A percentile compares a stretch with the other conserved stretches of the same genome.
Evolutionary conservation across 1,284 basidiomycete genomes (phyloP).

Genomic region (Moesziomyces antarcticus): DNA sequence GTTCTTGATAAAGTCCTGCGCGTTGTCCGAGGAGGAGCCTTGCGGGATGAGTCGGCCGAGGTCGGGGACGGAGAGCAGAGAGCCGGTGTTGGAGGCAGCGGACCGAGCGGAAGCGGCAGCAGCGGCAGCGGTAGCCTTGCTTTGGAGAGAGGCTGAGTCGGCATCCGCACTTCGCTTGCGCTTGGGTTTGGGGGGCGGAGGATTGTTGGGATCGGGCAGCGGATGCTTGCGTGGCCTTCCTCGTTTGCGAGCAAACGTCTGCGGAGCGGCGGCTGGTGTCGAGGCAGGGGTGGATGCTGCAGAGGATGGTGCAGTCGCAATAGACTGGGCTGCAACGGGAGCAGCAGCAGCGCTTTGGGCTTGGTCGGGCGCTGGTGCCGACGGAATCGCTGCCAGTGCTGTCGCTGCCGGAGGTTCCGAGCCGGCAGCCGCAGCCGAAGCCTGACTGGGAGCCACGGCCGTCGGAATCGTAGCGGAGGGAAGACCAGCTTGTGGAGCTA

Average conservation of each 20-base stretch:
- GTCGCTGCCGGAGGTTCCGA: background rate
- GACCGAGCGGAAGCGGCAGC: conserved; percentile 35
- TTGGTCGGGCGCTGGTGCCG: too few species aligned
- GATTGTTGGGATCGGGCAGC: conserved; percentile 34
- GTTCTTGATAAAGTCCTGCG: conserved; percentile 39
- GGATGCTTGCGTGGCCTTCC: conserved; percentile 45
- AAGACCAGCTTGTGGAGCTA: background rate
- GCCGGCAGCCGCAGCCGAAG: background rate
- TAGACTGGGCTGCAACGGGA: background rate
- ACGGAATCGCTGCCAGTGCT: background rate
- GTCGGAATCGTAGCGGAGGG: background rate
- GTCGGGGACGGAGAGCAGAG: conserved; percentile 40
- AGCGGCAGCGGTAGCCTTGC: conserved; percentile 15
- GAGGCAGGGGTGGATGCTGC: conserved; percentile 33
- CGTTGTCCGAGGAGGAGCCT: conserved; percentile 32
- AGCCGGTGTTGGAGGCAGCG: conserved; percentile 24
- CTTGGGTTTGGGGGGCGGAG: conserved; percentile 18
- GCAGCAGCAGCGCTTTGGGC: background rate
- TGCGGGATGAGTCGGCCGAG: conserved; percentile 48
- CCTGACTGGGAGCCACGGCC: background rate
- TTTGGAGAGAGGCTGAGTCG: conserved; percentile 16
- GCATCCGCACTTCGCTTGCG: conserved; percentile 29
- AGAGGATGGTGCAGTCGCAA: conserved; percentile 16
- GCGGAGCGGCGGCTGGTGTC: conserved; percentile 27
- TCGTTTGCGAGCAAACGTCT: conserved; percentile 29